Conservation (phyloP, 306 rosid genomes). For the Casuarina equisetifolia region DNA sequence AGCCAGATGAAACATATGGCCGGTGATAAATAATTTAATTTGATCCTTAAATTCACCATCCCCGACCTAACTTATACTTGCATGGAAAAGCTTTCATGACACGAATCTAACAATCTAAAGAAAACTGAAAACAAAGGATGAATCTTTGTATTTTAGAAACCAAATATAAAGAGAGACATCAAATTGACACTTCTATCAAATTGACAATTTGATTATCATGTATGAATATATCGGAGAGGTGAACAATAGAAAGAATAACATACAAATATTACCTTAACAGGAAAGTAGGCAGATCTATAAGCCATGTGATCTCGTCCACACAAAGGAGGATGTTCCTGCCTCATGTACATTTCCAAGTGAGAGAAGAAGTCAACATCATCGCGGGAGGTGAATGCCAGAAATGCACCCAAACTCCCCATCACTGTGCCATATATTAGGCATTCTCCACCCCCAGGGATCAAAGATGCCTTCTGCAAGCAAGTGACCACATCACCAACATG, state of each 20-base stretch:
- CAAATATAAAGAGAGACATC: not conserved
- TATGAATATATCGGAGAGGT: not conserved
- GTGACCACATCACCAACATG: slow-evolving; percentile 85
- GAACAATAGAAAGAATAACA: slow-evolving; percentile 12
- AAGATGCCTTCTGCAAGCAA: slow-evolving; percentile 91
- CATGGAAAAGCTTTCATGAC: not conserved
- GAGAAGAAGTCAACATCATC: slow-evolving; percentile 98
- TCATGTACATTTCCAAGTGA: slow-evolving; percentile 95
- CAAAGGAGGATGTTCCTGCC: slow-evolving; percentile 96
- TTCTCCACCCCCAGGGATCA: slow-evolving; percentile 96
- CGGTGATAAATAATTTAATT: not conserved
- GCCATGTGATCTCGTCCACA: slow-evolving; percentile 99
- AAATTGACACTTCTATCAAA: not conserved
- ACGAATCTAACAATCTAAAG: not conserved
- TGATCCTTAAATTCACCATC: not conserved
- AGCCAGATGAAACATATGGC: not conserved
- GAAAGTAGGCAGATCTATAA: slow-evolving; percentile 93
- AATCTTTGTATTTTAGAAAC: not conserved
- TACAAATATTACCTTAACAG: slow-evolving; percentile 67
- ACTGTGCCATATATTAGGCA: slow-evolving; percentile 85
- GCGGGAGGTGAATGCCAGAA: slow-evolving; percentile 92
- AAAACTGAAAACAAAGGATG: not conserved
- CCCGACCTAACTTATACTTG: not conserved
- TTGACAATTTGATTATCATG: not conserved
- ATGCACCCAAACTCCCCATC: slow-evolving; percentile 97